Base-by-base conservation (phyloP, 2,329 filamentous ascomycete species). In the Xylariaceae sp. region DNA sequence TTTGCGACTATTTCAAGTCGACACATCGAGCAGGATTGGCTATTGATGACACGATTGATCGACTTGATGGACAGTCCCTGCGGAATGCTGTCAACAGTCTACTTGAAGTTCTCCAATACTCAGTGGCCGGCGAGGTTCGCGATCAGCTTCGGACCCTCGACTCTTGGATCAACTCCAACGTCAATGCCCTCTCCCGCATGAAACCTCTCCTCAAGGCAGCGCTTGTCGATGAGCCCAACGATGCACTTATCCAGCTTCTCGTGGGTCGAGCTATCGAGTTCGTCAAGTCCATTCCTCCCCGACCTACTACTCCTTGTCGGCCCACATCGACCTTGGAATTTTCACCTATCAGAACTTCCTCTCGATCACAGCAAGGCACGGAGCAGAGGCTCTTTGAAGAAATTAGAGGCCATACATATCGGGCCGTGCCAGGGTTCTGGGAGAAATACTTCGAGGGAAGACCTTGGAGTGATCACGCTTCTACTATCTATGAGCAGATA, bases 371-470 rank as follows among this genome's bases (percentile, higher is more conserved):
- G 11, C 23, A 50, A 23, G 17, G 49, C 23, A 51, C 9, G 7
- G 49, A 51, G 49, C 23, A 34, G 49, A 51, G 53, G 55, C n/a
- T 58, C 5, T 58, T 56, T 35, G n/a, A 37, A 13, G 35, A 60
- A 48, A 60, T 58, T 10, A 49, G 42, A 50, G 50, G 45, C 34
- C 56, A 34, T 18, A 60, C 54, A 2, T 62, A 58, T 35, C 45
- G 52, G 9, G 50, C 54, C 23, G 50, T 58, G 9, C 42, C 37
- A 8, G 15, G 53, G 30, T 62, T 62, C n/a, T 61, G 39, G 9
- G 44, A 61, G 17, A 62, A 56, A 53, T 61, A 54, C 23, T 61
- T 62, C 18, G n/a, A 62, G 2, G 18, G 44, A 10, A 30, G 50
- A 4, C 55, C n/a, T 48, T 62, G 51, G 60, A 35, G 9, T 8